A percentile compares a stretch with the other conserved stretches of the same genome.
Evolutionary conservation across 768 basidiomycete genomes (phyloP).

Genomic region (Amanita rubescens): DNA sequence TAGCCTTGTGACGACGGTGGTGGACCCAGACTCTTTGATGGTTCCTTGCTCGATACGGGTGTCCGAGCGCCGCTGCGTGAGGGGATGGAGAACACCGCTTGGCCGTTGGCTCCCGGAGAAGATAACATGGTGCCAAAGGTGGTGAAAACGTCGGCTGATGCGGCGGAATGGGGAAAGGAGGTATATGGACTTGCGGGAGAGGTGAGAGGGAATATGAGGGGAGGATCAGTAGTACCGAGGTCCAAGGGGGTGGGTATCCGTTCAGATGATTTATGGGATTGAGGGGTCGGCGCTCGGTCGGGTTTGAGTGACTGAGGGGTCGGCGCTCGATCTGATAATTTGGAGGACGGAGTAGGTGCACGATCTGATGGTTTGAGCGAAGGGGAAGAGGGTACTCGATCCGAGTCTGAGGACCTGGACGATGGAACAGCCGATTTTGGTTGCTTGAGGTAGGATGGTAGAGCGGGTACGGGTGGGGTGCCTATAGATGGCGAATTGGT

Average conservation of each 20-base stretch:
- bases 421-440: neutral
- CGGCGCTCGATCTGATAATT: slow-evolving; percentile 18
- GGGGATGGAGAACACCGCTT: slow-evolving; percentile 6
- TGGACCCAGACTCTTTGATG: neutral
- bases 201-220: neutral
- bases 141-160: slow-evolving; percentile 9
- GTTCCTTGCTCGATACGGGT: neutral
- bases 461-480: slow-evolving; percentile 2
- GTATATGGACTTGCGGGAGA: neutral
- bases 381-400: slow-evolving; percentile 18
- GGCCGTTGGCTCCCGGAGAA: slow-evolving; percentile 3
- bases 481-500: neutral
- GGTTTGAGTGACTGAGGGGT: slow-evolving; percentile 11
- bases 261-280: slow-evolving; percentile 3
- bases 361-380: slow-evolving; percentile 19
- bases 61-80: neutral
- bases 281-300: slow-evolving; percentile 14
- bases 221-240: neutral
- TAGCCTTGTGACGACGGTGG: neutral
- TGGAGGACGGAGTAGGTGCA: slow-evolving; percentile 17
- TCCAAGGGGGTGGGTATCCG: slow-evolving; percentile 3
- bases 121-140: slow-evolving; percentile 5
- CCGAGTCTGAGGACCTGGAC: neutral
- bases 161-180: neutral
- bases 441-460: slow-evolving; percentile 1